Base-by-base conservation (phyloP, 306 rosid species). In the Rosa lucieae region DNA sequence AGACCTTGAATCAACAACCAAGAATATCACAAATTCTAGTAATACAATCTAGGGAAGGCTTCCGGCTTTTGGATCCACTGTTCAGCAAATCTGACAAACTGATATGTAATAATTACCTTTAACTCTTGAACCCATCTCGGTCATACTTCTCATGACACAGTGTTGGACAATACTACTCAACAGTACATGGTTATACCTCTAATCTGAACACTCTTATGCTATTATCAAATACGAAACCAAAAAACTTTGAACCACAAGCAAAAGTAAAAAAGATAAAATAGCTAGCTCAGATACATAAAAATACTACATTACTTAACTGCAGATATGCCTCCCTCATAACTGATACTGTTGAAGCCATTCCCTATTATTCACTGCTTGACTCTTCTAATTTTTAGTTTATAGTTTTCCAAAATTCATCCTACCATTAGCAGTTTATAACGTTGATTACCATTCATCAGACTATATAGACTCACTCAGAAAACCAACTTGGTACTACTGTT, bases 1-100 rank as follows among this genome's bases (percentile, higher is more conserved):
- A 2, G 87, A 80, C 82, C 90, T 74, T 81, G 56, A 82, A 63
- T 58, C 29, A 37, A 53, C 83, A 63, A 70, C 84, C 72, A 80
- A 81, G 88, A 79, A 72, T 10, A 74, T 56, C 74, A 72, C 70
- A 75, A 67, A 74, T 85, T 79, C 62, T 32, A 72, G 46, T 20
- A 81, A 78, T 79, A 86, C 88, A 80, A 75, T 79, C 87, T 75
- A 55, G 55, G 63, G 70, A 76, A 79, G 7, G 67, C 53, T 44
- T 21, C 20, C 69, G 32, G 3, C 8, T 43, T 35, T 0, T 5
- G 55, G 32, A 81, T 72, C 59, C 73, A 40, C 53, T 47, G 58
- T 51, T 13, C 13, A 67, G 55, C 52, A 47, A 74, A 72, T 39
- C 40, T 40, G 47, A 14, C 67, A n/a, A 53, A 15, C 18, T 32